Percentiles rank a stretch among this genome's conserved stretches.
Evolutionary conservation across 1,284 basidiomycete species (phyloP).

Genomic region (Ceratobasidium sp.): DNA sequence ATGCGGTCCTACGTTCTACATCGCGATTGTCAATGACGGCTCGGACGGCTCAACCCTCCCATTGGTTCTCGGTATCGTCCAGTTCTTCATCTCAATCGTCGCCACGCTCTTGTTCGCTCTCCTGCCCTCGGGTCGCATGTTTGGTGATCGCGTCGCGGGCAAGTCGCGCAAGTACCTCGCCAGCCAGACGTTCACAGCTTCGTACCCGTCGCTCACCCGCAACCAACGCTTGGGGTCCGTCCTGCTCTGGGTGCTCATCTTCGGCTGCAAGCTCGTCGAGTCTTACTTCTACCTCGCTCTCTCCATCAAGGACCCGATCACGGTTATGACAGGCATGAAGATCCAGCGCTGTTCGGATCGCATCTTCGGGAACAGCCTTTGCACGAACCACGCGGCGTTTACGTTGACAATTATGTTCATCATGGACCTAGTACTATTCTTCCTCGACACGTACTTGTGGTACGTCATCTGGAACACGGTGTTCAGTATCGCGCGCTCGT

Average conservation of each 20-base stretch:
- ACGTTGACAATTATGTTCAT: slow-evolving; percentile 95
- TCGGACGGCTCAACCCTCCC: slow-evolving; percentile 74
- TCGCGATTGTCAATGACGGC: slow-evolving; percentile 74
- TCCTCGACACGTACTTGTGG: slow-evolving; percentile 98
- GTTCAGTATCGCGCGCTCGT: slow-evolving; percentile 80
- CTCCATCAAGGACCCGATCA: slow-evolving; percentile 90
- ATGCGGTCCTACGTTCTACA: slow-evolving; percentile 89
- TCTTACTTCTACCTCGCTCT: slow-evolving; percentile 96
- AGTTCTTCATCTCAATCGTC: slow-evolving; percentile 87
- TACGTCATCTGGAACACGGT: slow-evolving; percentile 98
- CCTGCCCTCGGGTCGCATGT: slow-evolving; percentile 92
- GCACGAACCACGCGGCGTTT: slow-evolving; percentile 90
- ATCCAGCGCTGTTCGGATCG: slow-evolving; percentile 87
- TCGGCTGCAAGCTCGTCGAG: slow-evolving; percentile 92
- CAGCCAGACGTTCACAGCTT: slow-evolving; percentile 94
- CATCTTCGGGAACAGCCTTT: slow-evolving; percentile 82
- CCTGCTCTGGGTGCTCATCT: slow-evolving; percentile 86
- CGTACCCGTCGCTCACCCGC: slow-evolving; percentile 76
- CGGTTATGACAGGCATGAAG: slow-evolving; percentile 93
- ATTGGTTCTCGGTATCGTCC: slow-evolving; percentile 88
- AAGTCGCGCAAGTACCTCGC: slow-evolving; percentile 96
- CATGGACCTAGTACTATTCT: slow-evolving; percentile 95
- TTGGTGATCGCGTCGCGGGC: slow-evolving; percentile 92
- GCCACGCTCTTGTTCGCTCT: slow-evolving; percentile 85
- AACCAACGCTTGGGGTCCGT: slow-evolving; percentile 77